phyloP scores from a whole-genome alignment of 345 rosid species.

The Populus nigra region DNA sequence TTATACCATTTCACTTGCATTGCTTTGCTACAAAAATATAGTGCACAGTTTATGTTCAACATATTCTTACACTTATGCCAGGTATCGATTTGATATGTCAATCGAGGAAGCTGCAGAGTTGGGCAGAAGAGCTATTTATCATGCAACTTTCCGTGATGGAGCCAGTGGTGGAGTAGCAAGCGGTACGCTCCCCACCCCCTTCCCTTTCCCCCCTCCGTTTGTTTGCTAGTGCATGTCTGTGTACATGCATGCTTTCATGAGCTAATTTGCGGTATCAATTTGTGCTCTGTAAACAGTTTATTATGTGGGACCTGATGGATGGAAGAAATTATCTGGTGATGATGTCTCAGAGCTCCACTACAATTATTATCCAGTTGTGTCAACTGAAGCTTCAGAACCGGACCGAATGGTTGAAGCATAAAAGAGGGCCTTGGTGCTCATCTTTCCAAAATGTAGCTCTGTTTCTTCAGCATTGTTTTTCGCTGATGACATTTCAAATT shows the following conservation, averaged over 20 bases:
- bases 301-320: slow-evolving; percentile 87
- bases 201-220: slow-evolving; percentile 17
- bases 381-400: slow-evolving; percentile 58
- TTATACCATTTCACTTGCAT: background rate
- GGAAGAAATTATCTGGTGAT: slow-evolving; percentile 95
- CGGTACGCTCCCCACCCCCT: slow-evolving; percentile 46
- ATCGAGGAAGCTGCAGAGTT: slow-evolving; percentile 90
- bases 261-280: background rate
- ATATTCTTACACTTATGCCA: slow-evolving; percentile 11
- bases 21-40: background rate
- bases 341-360: slow-evolving; percentile 97
- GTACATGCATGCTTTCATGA: background rate
- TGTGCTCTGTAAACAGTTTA: slow-evolving; percentile 53
- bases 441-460: slow-evolving; percentile 3
- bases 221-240: background rate
- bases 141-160: slow-evolving; percentile 97
- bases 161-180: slow-evolving; percentile 99
- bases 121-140: slow-evolving; percentile 95
- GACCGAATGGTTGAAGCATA: slow-evolving; percentile 74
- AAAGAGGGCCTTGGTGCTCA: background rate
- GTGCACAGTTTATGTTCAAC: background rate
- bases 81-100: slow-evolving; percentile 82
- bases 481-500: slow-evolving; percentile 7
- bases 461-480: background rate
- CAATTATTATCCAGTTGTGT: slow-evolving; percentile 63